Evolutionary conservation across 1,284 basidiomycete species (phyloP), one percentile per base, ranked within the genome.

Genomic region (Kalmanozyma brasiliensis): DNA sequence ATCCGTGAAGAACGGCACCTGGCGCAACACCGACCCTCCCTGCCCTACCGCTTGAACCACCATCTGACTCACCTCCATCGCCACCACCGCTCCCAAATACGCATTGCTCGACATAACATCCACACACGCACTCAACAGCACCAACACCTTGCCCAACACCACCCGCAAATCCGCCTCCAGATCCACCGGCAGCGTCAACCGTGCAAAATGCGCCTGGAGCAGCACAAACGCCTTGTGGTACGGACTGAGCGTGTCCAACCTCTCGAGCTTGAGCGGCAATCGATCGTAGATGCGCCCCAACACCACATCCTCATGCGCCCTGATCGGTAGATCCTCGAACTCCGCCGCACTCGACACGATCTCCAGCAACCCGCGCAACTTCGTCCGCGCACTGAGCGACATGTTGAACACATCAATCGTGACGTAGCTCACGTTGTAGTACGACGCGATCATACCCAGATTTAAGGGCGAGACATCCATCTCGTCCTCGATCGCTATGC

Each of bases 51-150:
- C 94, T 83, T 98, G 96, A 2, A 98, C 93, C 82, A 92, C 94
- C 95, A 98, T 98, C 84, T 98, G 96, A n/a, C 91, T 92, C 58
- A 98, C 83, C 84, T 99, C 96, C 96, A 98, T 98, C 0, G 94
- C 95, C 45, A 94, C 91, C 14, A 98, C 85, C 1, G 94, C 95
- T 78, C 90, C 95, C 76, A 98, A 83, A 89, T 90, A 95, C 3
- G 92, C 93, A 79, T 97, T 97, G 44, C 91, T 93, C 5, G 91
- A 94, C 93, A 98, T 94, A 61, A 98, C 95, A 82, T 98, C 95
- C 32, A 98, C 94, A 79, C 93, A 94, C 2, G 95, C 74, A 46
- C 67, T 64, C 10, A 82, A 49, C 49, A 83, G 65, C 17, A 93
- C 95, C 66, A 97, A 86, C 26, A 96, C 89, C 83, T 94, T 96